phyloP scores from a whole-genome alignment of 108 stramenopile genomes.

The Skeletonema marinoi region DNA sequence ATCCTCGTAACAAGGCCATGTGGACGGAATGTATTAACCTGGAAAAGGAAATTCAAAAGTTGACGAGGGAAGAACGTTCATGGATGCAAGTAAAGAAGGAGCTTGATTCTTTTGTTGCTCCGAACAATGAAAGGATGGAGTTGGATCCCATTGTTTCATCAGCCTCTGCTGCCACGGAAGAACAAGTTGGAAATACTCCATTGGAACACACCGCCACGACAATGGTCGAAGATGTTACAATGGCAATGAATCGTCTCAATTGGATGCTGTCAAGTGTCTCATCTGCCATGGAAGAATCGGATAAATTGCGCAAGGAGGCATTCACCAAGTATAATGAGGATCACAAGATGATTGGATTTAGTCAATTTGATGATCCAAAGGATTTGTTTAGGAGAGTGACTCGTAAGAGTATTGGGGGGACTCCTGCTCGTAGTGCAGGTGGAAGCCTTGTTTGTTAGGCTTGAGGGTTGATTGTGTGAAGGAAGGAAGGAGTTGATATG shows the following conservation, averaged over 20 bases:
- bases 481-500: not conserved
- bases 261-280: slow-evolving; percentile 44
- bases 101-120: slow-evolving; percentile 14
- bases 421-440: not conserved
- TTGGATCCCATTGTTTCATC: slow-evolving; percentile 19
- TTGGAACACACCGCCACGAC: slow-evolving; percentile 35
- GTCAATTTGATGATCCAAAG: slow-evolving; percentile 38
- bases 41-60: slow-evolving; percentile 46
- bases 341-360: slow-evolving; percentile 48
- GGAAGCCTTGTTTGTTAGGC: not conserved
- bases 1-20: slow-evolving; percentile 49
- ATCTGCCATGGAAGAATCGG: slow-evolving; percentile 48
- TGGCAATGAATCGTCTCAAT: slow-evolving; percentile 44
- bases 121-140: slow-evolving; percentile 31
- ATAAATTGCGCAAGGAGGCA: slow-evolving; percentile 45
- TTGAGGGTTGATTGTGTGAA: not conserved
- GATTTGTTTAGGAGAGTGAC: slow-evolving; percentile 22
- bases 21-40: slow-evolving; percentile 46
- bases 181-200: slow-evolving; percentile 1
- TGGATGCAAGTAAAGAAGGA: slow-evolving; percentile 42
- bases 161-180: not conserved
- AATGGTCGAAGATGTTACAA: slow-evolving; percentile 39
- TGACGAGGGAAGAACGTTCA: slow-evolving; percentile 42
- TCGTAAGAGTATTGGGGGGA: not conserved
- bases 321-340: slow-evolving; percentile 41